Conservation (phyloP, 768 basidiomycete genomes). For the Kwoniella pini region DNA sequence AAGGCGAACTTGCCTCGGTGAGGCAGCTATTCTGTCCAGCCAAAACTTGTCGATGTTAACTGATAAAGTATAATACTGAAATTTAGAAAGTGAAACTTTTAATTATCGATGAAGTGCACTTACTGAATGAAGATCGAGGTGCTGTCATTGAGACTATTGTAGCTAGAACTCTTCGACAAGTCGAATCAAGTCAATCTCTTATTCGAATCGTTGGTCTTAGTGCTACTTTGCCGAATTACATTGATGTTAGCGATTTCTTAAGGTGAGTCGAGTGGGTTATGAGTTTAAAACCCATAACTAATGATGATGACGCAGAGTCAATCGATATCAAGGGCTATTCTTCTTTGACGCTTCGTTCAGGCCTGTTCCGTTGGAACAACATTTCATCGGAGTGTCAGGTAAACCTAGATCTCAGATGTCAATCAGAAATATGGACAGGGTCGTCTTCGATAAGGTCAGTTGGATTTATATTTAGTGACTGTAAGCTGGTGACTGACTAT, state of each 20-base stretch:
- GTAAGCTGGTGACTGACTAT: neutral
- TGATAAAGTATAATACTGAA: neutral
- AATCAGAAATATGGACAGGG: constrained; percentile 82
- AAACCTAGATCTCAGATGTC: constrained; percentile 73
- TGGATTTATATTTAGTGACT: neutral
- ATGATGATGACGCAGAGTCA: constrained; percentile 64
- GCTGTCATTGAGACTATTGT: constrained; percentile 98
- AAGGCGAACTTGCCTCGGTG: constrained; percentile 93
- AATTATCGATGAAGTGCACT: constrained; percentile 96
- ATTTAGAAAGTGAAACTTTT: constrained; percentile 82
- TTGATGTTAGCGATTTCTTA: constrained; percentile 93
- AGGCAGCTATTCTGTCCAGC: constrained; percentile 47
- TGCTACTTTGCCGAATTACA: constrained; percentile 94
- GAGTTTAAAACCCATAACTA: neutral
- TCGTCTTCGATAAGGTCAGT: constrained; percentile 73
- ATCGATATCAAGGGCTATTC: constrained; percentile 81
- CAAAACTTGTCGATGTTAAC: constrained; percentile 3
- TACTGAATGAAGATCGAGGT: constrained; percentile 95
- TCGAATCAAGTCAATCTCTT: constrained; percentile 92
- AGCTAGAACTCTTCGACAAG: constrained; percentile 89
- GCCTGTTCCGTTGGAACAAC: constrained; percentile 94
- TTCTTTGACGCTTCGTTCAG: constrained; percentile 98
- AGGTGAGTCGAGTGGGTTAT: too few relatives aligned
- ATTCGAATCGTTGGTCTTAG: constrained; percentile 93
- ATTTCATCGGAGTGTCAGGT: constrained; percentile 90